These are phyloP conservation scores for Neonectria punicea DNA, from an alignment of 2,329 filamentous ascomycete genomes.

Conservation along the genomic window DNA sequence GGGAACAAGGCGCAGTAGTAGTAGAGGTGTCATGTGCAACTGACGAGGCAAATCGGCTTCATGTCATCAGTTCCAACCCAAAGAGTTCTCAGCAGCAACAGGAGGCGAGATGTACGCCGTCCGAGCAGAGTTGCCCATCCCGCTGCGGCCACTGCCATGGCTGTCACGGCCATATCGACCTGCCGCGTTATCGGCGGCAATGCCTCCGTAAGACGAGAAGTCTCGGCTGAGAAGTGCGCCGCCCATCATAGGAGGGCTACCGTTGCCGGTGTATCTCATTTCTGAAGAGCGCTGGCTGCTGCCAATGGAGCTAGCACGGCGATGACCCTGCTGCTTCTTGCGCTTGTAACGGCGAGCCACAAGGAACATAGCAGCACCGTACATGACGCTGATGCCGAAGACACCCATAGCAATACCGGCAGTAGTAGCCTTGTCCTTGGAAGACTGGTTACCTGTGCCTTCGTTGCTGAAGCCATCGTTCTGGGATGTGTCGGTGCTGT, in stretches of 20 bases:
- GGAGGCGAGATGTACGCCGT: conserved; percentile 84
- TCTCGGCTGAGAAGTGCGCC: conserved; percentile 71
- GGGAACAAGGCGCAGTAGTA: conserved; percentile 36
- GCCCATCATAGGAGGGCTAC: conserved; percentile 75
- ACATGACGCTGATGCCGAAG: conserved; percentile 82
- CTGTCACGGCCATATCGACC: conserved; percentile 59
- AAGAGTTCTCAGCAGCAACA: conserved; percentile 91
- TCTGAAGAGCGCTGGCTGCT: conserved; percentile 59
- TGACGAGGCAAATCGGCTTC: conserved; percentile 27
- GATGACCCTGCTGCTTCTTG: conserved; percentile 80
- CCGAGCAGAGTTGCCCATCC: conserved; percentile 63
- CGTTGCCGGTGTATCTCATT: conserved; percentile 61
- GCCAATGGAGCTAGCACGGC: conserved; percentile 78
- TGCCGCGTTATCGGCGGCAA: conserved; percentile 41
- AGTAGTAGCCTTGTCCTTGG: conserved; percentile 70
- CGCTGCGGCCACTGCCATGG: conserved; percentile 72
- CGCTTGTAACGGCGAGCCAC: conserved; percentile 91
- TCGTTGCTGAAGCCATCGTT: conserved; percentile 56
- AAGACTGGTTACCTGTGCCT: conserved; percentile 61
- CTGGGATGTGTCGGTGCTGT: conserved; percentile 50
- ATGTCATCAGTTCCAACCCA: conserved; percentile 83
- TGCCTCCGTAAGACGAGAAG: conserved; percentile 64
- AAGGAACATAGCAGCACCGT: conserved; percentile 94
- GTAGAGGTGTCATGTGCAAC: conserved; percentile 34
- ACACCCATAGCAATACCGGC: conserved; percentile 80